phyloP scores from a whole-genome alignment of 805 yeast genomes.

The Ogataea trehalophila region DNA sequence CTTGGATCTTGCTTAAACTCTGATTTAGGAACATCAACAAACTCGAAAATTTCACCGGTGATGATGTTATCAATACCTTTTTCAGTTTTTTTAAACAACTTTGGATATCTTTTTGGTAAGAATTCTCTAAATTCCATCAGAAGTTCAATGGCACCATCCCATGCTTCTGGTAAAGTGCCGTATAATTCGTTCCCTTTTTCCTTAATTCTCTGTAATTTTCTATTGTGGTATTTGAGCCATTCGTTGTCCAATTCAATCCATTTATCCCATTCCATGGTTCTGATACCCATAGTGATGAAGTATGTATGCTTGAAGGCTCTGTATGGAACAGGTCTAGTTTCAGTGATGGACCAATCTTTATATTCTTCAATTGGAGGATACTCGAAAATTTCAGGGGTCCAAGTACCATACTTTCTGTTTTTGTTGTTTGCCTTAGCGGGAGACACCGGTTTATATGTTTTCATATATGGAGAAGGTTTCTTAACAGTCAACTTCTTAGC shows the following conservation, averaged over 20 bases:
- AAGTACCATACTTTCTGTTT: conserved; percentile 41
- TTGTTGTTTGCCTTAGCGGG: conserved; percentile 38
- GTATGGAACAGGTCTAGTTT: conserved; percentile 55
- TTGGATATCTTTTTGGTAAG: conserved; percentile 56
- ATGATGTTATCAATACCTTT: conserved; percentile 46
- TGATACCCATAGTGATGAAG: conserved; percentile 64
- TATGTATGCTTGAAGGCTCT: conserved; percentile 65
- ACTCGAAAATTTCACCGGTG: conserved; percentile 48
- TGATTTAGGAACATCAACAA: conserved; percentile 22
- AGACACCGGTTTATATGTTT: conserved; percentile 28
- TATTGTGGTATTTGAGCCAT: conserved; percentile 51
- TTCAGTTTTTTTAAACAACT: conserved; percentile 40
- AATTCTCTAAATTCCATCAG: conserved; percentile 47
- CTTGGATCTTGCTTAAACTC: conserved; percentile 49
- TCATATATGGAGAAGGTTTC: conserved; percentile 8
- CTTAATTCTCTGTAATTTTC: conserved; percentile 45
- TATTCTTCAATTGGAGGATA: conserved; percentile 47
- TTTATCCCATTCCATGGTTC: conserved; percentile 52
- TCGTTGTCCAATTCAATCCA: conserved; percentile 71
- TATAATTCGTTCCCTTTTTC: conserved; percentile 43
- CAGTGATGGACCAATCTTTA: conserved; percentile 43
- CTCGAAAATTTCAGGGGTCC: conserved; percentile 49
- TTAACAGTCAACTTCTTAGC: background rate
- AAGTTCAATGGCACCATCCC: conserved; percentile 51
- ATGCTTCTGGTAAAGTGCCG: conserved; percentile 47